These are phyloP conservation scores for Xylaria sp. DNA, from an alignment of 2,329 filamentous ascomycete species.

Conservation along the genomic window DNA sequence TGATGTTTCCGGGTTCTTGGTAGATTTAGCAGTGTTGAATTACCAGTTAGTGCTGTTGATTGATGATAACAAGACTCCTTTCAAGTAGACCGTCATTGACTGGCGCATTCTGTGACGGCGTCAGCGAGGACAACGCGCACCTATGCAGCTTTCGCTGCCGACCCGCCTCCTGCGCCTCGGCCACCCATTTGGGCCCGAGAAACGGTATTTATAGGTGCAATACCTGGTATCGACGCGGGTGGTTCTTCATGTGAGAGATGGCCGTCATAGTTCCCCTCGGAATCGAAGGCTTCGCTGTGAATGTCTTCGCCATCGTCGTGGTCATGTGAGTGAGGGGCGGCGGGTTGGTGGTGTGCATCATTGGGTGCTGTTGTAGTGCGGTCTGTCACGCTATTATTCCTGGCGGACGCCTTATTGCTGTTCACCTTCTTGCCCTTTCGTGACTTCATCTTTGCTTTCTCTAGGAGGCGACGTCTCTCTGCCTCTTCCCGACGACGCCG, in stretches of 20 bases:
- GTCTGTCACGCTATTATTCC: conserved; percentile 51
- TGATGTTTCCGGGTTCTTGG: too few species aligned
- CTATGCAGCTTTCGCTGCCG: conserved; percentile 21
- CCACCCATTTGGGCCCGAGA: background rate
- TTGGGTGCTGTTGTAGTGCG: conserved; percentile 38
- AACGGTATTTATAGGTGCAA: background rate
- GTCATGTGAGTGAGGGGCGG: conserved; percentile 42
- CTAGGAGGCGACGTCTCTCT: conserved; percentile 84
- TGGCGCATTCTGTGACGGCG: conserved; percentile 6
- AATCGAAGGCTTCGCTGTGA: conserved; percentile 53
- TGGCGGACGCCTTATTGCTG: conserved; percentile 68
- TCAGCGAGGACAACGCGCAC: background rate
- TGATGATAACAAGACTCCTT: background rate
- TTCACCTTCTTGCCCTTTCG: conserved; percentile 86
- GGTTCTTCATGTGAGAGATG: conserved; percentile 37
- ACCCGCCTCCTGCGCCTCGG: conserved; percentile 24
- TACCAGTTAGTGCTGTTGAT: background rate
- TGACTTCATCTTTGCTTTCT: conserved; percentile 94
- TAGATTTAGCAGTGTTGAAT: background rate
- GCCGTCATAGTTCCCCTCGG: conserved; percentile 54
- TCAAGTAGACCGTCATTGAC: conserved; percentile 1
- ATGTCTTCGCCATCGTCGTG: conserved; percentile 44
- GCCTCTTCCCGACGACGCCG: conserved; percentile 83
- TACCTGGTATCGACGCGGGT: conserved; percentile 10
- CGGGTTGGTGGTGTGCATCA: conserved; percentile 41